Conservation (phyloP, 2,329 filamentous ascomycete species). For the Beauveria asiatica region DNA sequence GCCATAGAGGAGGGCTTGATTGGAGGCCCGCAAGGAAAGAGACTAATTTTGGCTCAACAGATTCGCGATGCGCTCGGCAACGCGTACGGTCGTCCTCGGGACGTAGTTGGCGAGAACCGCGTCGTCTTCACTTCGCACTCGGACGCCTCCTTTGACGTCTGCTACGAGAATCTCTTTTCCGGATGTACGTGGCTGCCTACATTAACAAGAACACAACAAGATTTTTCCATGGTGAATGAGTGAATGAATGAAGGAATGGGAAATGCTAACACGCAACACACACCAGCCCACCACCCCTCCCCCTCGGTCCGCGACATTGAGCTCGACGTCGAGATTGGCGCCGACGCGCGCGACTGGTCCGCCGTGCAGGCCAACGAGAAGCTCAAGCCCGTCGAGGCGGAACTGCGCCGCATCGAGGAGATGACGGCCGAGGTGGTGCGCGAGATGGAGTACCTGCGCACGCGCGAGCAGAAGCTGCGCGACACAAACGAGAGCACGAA, state of each 20-base stretch:
- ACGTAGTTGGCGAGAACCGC: conserved; percentile 84
- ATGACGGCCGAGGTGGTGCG: conserved; percentile 77
- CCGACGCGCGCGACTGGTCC: conserved; percentile 96
- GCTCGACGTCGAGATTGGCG: conserved; percentile 92
- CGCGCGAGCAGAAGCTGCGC: conserved; percentile 85
- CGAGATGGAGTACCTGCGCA: conserved; percentile 94
- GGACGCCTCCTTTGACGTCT: conserved; percentile 91
- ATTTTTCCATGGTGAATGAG: not conserved
- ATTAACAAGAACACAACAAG: not conserved
- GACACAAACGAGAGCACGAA: conserved; percentile 99
- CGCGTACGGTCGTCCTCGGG: conserved; percentile 86
- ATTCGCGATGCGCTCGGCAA: conserved; percentile 94
- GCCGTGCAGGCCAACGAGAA: conserved; percentile 95
- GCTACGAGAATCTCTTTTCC: conserved; percentile 78
- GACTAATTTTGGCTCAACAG: conserved; percentile 36
- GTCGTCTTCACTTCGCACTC: conserved; percentile 90
- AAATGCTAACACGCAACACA: conserved; percentile 6
- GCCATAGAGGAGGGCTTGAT: too few relatives aligned
- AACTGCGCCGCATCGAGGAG: conserved; percentile 88
- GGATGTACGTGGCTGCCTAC: conserved; percentile 47
- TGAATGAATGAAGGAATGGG: too few relatives aligned
- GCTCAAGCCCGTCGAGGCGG: conserved; percentile 92
- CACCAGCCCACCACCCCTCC: conserved; percentile 28
- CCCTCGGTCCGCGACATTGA: conserved; percentile 64
- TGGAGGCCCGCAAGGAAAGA: too few relatives aligned